Evolutionary conservation across 2,329 filamentous ascomycete genomes (phyloP), one percentile per base, ranked within the genome.

Genomic region (Alternaria burnsii): DNA sequence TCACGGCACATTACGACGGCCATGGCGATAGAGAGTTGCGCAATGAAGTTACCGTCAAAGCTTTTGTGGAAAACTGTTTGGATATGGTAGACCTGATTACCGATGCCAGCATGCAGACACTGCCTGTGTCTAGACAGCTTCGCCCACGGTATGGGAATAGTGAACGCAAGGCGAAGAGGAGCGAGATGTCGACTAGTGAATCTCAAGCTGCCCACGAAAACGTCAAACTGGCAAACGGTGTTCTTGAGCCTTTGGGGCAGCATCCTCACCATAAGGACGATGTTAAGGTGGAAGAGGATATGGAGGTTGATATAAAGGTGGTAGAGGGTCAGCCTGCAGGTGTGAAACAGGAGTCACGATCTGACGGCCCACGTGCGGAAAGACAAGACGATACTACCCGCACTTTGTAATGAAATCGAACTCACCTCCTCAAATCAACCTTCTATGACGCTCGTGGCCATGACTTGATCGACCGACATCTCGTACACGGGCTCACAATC

Each of bases 21-120:
- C 18, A 52, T 20, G 42, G 55, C 32, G 28, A 67, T 56, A 12
- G 3, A n/a, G 18, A 50, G n/a, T 6, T 57, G 18, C 51, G 60
- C 11, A 55, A 67, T 7, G 52, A 65, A 14, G 36, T 41, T 4
- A 44, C 42, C 1, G n/a, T 73, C 26, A 61, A 61, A 9, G 47
- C 59, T 0, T 76, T 73, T 36, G 65, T 72, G 7, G 53, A 63
- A 9, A 63, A 59, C 28, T 63, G 66, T 16, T 63, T 74, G 40
- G 51, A 50, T 2, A 57, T 74, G 24, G 71, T 64, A 24, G 66
- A 72, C 41, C 47, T 54, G 11, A 65, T 76, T 44, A 71, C 67
- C 2, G 32, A 67, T 38, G 68, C 68, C 1, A 67, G 68, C 22
- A 47, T 55, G n/a, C 59, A 69, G 28, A 67, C 60, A 14, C 48